Percentiles rank a stretch among this genome's conserved stretches.
Conservation (phyloP, 306 rosid species). For the Ziziphus jujuba region DNA sequence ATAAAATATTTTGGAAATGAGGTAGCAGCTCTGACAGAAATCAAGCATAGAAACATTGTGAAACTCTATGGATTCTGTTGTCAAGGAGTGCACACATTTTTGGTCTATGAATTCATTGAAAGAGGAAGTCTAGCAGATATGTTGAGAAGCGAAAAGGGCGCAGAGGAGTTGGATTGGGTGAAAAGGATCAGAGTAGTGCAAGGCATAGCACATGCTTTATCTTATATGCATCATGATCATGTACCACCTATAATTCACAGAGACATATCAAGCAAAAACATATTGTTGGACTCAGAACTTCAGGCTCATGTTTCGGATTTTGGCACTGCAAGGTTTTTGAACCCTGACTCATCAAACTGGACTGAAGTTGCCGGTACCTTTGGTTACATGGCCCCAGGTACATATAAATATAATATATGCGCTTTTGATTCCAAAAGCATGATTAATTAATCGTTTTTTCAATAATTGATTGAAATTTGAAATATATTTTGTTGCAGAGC, state of each 20-base stretch:
- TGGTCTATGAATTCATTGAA: constrained; percentile 19
- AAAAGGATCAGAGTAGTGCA: constrained; percentile 15
- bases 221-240: constrained; percentile 21
- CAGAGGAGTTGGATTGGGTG: constrained; percentile 7
- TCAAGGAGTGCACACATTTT: neutral
- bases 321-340: constrained; percentile 19
- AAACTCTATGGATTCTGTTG: constrained; percentile 16
- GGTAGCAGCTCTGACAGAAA: no score
- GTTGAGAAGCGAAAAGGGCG: constrained; percentile 1
- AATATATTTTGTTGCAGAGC: neutral
- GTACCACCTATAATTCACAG: constrained; percentile 4
- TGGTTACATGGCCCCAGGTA: constrained; percentile 30
- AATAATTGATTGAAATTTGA: no score
- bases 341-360: constrained; percentile 18
- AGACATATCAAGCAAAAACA: constrained; percentile 25
- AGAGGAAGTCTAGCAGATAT: constrained; percentile 10
- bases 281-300: constrained; percentile 5
- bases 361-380: constrained; percentile 23
- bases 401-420: no score
- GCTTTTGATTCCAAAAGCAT: no score
- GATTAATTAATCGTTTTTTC: no score
- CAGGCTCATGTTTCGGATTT: constrained; percentile 25
- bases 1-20: neutral
- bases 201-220: constrained; percentile 14
- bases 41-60: no score